A percentile compares a stretch with the other conserved stretches of the same genome.
These are phyloP conservation scores for Arthromyces matolae DNA, from an alignment of 768 basidiomycete genomes.

Conservation along the genomic window DNA sequence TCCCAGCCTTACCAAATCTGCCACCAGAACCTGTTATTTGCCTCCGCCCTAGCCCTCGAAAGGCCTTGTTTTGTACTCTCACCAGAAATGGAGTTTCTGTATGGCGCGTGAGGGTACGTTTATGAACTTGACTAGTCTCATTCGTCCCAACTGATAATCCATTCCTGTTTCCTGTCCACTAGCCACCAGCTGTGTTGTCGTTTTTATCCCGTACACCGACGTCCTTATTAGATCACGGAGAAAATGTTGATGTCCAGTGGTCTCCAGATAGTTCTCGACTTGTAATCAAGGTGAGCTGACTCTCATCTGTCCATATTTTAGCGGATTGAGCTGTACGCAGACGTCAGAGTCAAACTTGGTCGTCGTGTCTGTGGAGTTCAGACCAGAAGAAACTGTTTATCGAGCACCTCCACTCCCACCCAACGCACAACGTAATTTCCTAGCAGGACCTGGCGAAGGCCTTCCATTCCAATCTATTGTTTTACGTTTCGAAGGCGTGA, in stretches of 20 bases:
- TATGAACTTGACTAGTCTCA: constrained; percentile 23
- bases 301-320: background rate
- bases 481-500: constrained; percentile 77
- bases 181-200: constrained; percentile 74
- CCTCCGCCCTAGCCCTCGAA: constrained; percentile 64
- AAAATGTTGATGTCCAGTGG: constrained; percentile 74
- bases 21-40: constrained; percentile 55
- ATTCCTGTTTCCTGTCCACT: constrained; percentile 10
- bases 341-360: constrained; percentile 80
- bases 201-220: constrained; percentile 71
- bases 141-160: constrained; percentile 6
- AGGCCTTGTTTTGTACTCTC: constrained; percentile 73
- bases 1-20: constrained; percentile 64
- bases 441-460: constrained; percentile 80
- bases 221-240: constrained; percentile 81
- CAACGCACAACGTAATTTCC: constrained; percentile 62
- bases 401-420: constrained; percentile 48
- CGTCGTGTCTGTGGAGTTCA: constrained; percentile 61
- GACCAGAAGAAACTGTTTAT: constrained; percentile 52
- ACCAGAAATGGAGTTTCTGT: constrained; percentile 69
- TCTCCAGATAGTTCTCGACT: constrained; percentile 77
- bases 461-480: constrained; percentile 62
- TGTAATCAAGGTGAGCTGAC: constrained; percentile 66
- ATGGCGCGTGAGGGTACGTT: constrained; percentile 73
- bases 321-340: constrained; percentile 35